Evolutionary conservation across 179 eudicot genomes (phyloP).

Genomic region (Silene coronaria): DNA sequence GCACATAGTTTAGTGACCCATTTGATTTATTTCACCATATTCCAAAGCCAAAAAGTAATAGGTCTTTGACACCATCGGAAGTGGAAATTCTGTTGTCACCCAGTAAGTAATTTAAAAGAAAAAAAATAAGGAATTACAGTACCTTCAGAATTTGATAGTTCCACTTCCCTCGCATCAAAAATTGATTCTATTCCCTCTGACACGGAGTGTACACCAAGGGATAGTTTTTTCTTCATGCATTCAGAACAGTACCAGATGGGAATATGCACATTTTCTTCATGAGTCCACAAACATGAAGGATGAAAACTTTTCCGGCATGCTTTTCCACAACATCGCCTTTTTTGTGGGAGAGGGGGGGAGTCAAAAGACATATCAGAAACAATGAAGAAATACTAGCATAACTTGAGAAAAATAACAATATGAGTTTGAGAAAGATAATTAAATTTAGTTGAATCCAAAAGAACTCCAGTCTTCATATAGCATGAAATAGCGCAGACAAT

Average conservation of each 20-base stretch:
- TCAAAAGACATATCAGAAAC: slow-evolving; percentile 6
- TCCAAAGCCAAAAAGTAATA: not conserved
- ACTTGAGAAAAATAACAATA: not conserved
- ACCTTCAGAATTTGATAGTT: slow-evolving; percentile 43
- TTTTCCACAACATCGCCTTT: slow-evolving; percentile 59
- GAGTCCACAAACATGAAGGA: slow-evolving; percentile 47
- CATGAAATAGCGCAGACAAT: too few relatives aligned
- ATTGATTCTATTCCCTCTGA: slow-evolving; percentile 65
- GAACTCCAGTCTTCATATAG: too few relatives aligned
- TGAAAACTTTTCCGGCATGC: slow-evolving; percentile 55
- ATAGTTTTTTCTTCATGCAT: slow-evolving; percentile 55
- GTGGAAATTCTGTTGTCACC: not conserved
- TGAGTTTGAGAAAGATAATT: not conserved
- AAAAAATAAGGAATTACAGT: slow-evolving; percentile 5
- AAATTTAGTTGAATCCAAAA: not conserved
- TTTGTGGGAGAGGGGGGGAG: not conserved
- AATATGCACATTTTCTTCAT: slow-evolving; percentile 30
- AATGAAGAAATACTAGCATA: not conserved
- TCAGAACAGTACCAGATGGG: slow-evolving; percentile 50
- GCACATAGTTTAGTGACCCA: not conserved
- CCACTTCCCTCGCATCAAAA: slow-evolving; percentile 65
- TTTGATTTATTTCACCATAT: not conserved
- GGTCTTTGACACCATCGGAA: not conserved
- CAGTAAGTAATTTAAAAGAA: not conserved
- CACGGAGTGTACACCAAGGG: slow-evolving; percentile 48